Evolutionary conservation across 179 eudicot genomes (phyloP), one percentile per base, ranked within the genome.

Genomic region (Silene noctiflora): DNA sequence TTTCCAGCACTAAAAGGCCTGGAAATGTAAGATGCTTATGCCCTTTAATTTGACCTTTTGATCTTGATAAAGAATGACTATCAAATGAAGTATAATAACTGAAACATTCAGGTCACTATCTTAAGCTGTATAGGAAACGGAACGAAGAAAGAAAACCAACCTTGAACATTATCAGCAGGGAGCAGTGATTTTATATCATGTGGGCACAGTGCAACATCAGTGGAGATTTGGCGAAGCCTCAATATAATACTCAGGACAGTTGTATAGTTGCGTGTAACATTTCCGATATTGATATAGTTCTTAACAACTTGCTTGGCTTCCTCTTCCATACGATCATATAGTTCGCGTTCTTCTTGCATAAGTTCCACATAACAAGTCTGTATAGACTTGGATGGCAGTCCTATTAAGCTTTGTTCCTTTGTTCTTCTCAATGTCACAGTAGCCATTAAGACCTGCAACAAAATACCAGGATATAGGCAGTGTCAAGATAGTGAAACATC

Each of bases 181-280:
- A 90, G 87, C 78, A 90, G 79, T 61, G 91, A 83, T 79, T 69
- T 87, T 35, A 94, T 83, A 78, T 94, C 94, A 59, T 88, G 80
- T 46, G 98, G 98, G 84, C 94, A 91, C 82, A 94, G 81, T 65
- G 94, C 91, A 24, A 89, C 63, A 86, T 92, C 88, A 48, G 91
- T 87, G 72, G 97, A 91, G 19, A 91, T 87, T 79, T 94, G 98
- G 65, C 98, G 96, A 80, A 94, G 97, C 71, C 97, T 87, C 83
- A 94, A 83, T 39, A 94, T 85, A 63, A 91, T 82, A 77, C 90
- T 84, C 16, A 94, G 91, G 56, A 94, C 90, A 66, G 91, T 91
- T 14, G 90, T 76, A 77, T 86, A 94, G 79, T 92, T 84, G 78
- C 83, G 86, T 33, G 85, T 88, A 24, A 88, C 86, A 61, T 78